Conservation (phyloP, 2,329 filamentous ascomycete species). For the Xylaria sp. region DNA sequence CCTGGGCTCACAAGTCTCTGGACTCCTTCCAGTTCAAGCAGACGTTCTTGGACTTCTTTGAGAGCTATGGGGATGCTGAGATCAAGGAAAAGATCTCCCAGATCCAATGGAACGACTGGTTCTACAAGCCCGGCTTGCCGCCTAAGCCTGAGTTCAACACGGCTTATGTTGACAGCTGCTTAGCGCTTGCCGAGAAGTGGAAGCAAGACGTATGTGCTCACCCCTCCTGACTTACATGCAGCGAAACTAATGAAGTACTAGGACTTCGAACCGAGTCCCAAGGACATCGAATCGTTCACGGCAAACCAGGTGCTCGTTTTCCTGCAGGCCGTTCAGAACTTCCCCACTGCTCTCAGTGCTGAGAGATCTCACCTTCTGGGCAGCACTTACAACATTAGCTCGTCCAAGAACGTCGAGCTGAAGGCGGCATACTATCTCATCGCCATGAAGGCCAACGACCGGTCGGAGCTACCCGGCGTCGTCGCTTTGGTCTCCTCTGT, state of each 20-base stretch:
- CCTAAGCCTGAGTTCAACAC: slow-evolving; percentile 91
- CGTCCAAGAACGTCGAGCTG: slow-evolving; percentile 82
- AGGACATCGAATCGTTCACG: slow-evolving; percentile 68
- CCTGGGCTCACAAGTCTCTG: slow-evolving; percentile 77
- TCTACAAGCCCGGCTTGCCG: slow-evolving; percentile 83
- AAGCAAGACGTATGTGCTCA: slow-evolving; percentile 47
- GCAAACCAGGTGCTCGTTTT: slow-evolving; percentile 91
- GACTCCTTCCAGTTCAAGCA: slow-evolving; percentile 93
- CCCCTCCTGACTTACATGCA: slow-evolving; percentile 20
- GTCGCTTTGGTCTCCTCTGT: slow-evolving; percentile 73
- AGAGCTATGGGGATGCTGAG: slow-evolving; percentile 55
- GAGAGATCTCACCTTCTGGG: slow-evolving; percentile 68
- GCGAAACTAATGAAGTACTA: slow-evolving; percentile 26
- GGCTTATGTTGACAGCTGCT: slow-evolving; percentile 77
- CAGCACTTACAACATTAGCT: slow-evolving; percentile 63
- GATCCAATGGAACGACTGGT: slow-evolving; percentile 86
- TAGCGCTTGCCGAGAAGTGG: slow-evolving; percentile 78
- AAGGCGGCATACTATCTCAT: slow-evolving; percentile 74
- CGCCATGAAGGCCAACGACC: slow-evolving; percentile 68
- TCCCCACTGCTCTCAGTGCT: slow-evolving; percentile 56
- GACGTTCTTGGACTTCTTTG: slow-evolving; percentile 81
- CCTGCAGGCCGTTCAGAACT: slow-evolving; percentile 70
- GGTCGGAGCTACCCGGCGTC: slow-evolving; percentile 62
- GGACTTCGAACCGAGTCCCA: slow-evolving; percentile 57
- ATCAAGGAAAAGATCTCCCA: slow-evolving; percentile 59